These are phyloP conservation scores for Kondoa malvinella DNA, from an alignment of 768 basidiomycete genomes.

Conservation along the genomic window DNA sequence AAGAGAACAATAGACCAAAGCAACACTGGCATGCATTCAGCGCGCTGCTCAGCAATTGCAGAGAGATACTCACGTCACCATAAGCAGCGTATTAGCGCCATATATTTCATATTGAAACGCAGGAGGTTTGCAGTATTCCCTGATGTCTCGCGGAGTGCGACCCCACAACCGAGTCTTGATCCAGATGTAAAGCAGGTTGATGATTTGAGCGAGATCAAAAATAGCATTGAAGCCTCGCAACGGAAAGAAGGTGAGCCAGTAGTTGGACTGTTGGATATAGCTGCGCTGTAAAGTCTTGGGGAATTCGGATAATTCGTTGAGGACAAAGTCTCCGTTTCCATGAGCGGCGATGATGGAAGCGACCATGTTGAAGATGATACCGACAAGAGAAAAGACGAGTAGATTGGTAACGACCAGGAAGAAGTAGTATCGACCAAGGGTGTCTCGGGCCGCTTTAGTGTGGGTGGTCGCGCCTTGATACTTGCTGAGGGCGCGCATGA, in stretches of 20 bases:
- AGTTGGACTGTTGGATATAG: constrained; percentile 78
- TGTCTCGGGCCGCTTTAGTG: constrained; percentile 50
- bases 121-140: constrained; percentile 77
- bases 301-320: constrained; percentile 38
- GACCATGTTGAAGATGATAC: constrained; percentile 20
- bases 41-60: background rate
- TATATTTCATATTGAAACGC: constrained; percentile 57
- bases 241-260: constrained; percentile 35
- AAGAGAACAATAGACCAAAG: constrained; percentile 79
- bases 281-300: constrained; percentile 50
- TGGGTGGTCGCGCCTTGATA: constrained; percentile 25
- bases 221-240: constrained; percentile 84
- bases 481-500: constrained; percentile 58
- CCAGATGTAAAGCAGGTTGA: constrained; percentile 62
- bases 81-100: constrained; percentile 37
- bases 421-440: constrained; percentile 77
- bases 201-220: constrained; percentile 87
- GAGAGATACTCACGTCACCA: constrained; percentile 14
- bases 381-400: constrained; percentile 54
- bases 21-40: constrained; percentile 41
- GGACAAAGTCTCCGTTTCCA: constrained; percentile 33
- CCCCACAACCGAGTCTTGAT: constrained; percentile 73
- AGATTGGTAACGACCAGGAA: constrained; percentile 89
- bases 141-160: constrained; percentile 72
- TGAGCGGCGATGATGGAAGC: constrained; percentile 36